Base-by-base conservation (phyloP, 805 yeast genomes). In the Teunomyces barrocoloradensis region DNA sequence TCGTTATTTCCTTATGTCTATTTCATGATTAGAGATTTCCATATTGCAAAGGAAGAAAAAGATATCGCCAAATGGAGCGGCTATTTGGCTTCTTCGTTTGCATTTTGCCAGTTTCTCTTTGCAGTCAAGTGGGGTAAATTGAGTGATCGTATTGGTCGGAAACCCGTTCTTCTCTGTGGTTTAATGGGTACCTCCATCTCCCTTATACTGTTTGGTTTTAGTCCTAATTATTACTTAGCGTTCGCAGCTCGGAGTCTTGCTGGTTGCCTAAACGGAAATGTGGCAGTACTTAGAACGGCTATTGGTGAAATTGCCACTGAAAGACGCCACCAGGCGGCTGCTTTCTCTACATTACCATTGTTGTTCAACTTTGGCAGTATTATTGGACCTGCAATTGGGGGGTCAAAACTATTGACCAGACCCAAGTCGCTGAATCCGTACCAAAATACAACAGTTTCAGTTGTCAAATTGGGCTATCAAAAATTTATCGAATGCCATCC, bases 341-440 rank as follows among this genome's bases (percentile, higher is more conserved):
- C 69, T 5, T 65, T 65, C 48, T 58, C 64, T 3, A 57, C 60
- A 4, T 51, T 66, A 12, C 71, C 71, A 7, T 50, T 66, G n/a
- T 53, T 65, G 30, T 65, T 61, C 60, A 66, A 65, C 49, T 54
- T 66, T 20, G 71, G 71, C 6, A 49, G 60, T 29, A 61, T 65
- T 13, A 50, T 65, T 13, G 71, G 71, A 1, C 71, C 71, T 2
- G 53, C 59, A 42, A 63, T 66, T 38, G 70, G 70, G 4, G 69
- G 71, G 3, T 61, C 64, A 6, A 48, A 45, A 33, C 59, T 55
- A 46, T 55, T 66, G 39, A 63, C 69, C 7, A 49, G 63, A n/a
- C 69, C 71, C 11, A 50, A 40, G 27, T 18, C 34, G 17, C 46
- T 49, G 13, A 45, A 25, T 25, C 68, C 64, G 1, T 59, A 46